Conservation (phyloP, 345 rosid species). For the Leavenworthia alabamica region DNA sequence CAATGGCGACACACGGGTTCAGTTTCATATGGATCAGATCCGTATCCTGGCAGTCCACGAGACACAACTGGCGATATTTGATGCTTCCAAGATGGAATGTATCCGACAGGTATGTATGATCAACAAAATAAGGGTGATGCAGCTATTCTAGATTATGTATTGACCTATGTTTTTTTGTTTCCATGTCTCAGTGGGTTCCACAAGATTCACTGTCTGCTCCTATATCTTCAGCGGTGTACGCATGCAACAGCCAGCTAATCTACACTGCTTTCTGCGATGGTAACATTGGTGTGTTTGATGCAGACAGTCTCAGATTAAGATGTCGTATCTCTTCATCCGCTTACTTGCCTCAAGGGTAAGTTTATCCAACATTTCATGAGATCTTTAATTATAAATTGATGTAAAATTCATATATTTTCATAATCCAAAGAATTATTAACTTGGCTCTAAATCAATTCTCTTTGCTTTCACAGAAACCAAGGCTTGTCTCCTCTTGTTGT, state of each 20-base stretch:
- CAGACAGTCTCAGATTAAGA: constrained; percentile 58
- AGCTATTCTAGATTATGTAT: not conserved
- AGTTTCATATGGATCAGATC: constrained; percentile 69
- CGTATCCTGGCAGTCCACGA: constrained; percentile 74
- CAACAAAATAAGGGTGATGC: not conserved
- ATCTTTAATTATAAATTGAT: no score
- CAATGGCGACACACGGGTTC: constrained; percentile 64
- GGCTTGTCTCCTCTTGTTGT: constrained; percentile 57
- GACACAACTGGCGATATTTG: constrained; percentile 73
- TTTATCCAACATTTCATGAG: not conserved
- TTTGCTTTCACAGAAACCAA: constrained; percentile 44
- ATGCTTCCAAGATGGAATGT: constrained; percentile 78
- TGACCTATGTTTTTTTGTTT: constrained; percentile 7
- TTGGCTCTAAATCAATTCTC: not conserved
- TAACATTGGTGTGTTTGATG: constrained; percentile 67
- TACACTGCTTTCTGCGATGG: constrained; percentile 69
- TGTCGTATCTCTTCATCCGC: constrained; percentile 66
- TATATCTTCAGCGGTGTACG: constrained; percentile 60
- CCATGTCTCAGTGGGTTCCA: constrained; percentile 62
- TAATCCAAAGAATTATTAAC: not conserved
- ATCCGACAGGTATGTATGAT: constrained; percentile 46
- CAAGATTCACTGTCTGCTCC: constrained; percentile 66
- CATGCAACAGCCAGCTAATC: constrained; percentile 77
- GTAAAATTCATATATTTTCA: no score
- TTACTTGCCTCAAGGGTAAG: constrained; percentile 57